Conservation (phyloP, 2,329 filamentous ascomycete species). For the Diaporthe ampelina region DNA sequence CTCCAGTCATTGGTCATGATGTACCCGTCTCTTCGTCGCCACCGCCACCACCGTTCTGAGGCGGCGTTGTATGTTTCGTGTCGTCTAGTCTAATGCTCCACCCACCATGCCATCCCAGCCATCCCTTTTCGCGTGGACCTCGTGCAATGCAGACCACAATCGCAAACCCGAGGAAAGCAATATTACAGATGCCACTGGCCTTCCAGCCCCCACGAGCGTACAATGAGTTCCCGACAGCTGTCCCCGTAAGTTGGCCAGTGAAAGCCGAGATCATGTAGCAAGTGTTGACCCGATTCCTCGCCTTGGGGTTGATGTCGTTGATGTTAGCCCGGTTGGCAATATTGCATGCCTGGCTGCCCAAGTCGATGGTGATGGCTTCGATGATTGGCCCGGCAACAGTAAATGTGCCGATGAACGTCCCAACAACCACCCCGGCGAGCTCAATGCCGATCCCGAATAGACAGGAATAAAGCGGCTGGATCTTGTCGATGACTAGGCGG, state of each 20-base stretch:
- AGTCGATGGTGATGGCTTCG: slow-evolving; percentile 78
- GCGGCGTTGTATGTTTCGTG: background rate
- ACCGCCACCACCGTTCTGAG: background rate
- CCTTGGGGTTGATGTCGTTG: slow-evolving; percentile 78
- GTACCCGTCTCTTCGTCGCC: background rate
- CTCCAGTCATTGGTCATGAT: background rate
- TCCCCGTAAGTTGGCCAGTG: slow-evolving; percentile 79
- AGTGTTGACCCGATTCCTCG: slow-evolving; percentile 83
- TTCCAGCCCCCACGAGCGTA: slow-evolving; percentile 61
- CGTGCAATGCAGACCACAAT: slow-evolving; percentile 53
- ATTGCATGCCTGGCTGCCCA: slow-evolving; percentile 80
- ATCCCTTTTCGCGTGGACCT: slow-evolving; percentile 57
- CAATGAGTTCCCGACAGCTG: slow-evolving; percentile 44
- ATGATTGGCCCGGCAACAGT: slow-evolving; percentile 80
- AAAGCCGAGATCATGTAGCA: slow-evolving; percentile 86
- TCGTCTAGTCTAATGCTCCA: slow-evolving; percentile 50
- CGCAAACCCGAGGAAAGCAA: slow-evolving; percentile 55
- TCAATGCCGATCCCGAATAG: slow-evolving; percentile 72
- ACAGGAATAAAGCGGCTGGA: slow-evolving; percentile 77
- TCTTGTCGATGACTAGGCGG: slow-evolving; percentile 77
- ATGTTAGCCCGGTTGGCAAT: slow-evolving; percentile 81
- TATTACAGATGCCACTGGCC: slow-evolving; percentile 59
- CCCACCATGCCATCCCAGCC: slow-evolving; percentile 59
- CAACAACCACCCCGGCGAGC: slow-evolving; percentile 73
- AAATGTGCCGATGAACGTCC: slow-evolving; percentile 76